Percentiles rank a stretch among this genome's conserved stretches.
phyloP scores from a whole-genome alignment of 306 rosid species.

The Pachyrhizus erosus region DNA sequence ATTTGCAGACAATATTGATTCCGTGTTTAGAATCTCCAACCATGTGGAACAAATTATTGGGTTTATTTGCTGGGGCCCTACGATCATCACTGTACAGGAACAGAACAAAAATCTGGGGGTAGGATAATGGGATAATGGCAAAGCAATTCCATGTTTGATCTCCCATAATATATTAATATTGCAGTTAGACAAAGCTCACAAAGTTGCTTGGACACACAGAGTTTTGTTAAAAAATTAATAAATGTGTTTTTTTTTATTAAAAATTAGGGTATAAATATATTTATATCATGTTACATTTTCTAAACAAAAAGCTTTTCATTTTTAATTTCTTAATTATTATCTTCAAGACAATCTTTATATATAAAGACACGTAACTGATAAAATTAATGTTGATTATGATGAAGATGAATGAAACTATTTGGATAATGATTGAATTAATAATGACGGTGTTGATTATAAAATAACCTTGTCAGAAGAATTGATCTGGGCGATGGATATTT shows the following conservation, averaged over 20 bases:
- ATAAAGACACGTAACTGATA: slow-evolving; percentile 20
- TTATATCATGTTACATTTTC: background rate
- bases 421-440: slow-evolving; percentile 48
- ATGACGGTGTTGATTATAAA: slow-evolving; percentile 43
- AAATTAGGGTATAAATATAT: background rate
- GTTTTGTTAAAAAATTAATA: background rate
- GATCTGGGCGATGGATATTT: slow-evolving; percentile 41
- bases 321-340: background rate
- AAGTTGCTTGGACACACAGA: slow-evolving; percentile 12
- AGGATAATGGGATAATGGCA: slow-evolving; percentile 49
- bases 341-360: background rate
- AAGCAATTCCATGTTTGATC: slow-evolving; percentile 49
- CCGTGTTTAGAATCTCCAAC: slow-evolving; percentile 39
- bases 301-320: background rate
- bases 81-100: slow-evolving; percentile 50
- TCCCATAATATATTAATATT: background rate
- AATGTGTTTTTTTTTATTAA: background rate
- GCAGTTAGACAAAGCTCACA: background rate
- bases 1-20: slow-evolving; percentile 32
- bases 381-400: slow-evolving; percentile 35
- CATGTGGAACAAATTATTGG: slow-evolving; percentile 79
- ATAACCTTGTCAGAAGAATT: slow-evolving; percentile 51
- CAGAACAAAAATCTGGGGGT: slow-evolving; percentile 59
- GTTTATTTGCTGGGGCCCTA: slow-evolving; percentile 34
- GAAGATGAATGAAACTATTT: slow-evolving; percentile 45